Evolutionary conservation across 1,284 basidiomycete species (phyloP), one percentile per base, ranked within the genome.

Genomic region (Marasmius sp.): DNA sequence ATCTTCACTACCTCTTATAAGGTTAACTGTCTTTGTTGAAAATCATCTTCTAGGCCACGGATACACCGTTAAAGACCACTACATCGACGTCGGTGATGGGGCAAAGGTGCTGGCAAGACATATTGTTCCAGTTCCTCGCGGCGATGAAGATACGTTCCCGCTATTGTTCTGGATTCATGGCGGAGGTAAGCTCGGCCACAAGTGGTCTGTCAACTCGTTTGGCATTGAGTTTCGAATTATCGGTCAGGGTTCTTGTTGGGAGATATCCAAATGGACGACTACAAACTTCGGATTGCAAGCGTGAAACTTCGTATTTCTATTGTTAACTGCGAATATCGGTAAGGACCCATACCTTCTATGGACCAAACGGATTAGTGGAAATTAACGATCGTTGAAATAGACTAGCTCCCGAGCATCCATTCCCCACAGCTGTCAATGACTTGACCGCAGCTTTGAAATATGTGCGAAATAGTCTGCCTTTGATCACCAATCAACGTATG

Each of bases 301-400:
- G 63, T 62, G 16, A 54, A 66, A 16, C 37, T 64, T 2, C 58
- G 59, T 11, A 22, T 66, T 41, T 45, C 59, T 1, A 58, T 61
- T 18, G 61, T 64, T 9, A 66, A 66, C 56, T 61, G 61, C 47
- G 65, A 59, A 6, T 66, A 66, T 54, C 59, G 65, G 62, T 66
- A 47, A 18, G 60, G 12, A 34, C 5, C 6, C 34, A 27, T 38
- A 16, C 27, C 36, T 34, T 33, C 4, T 4, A 11, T 20, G 33
- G n/a, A 36, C 16, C 8, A 11, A 38, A 37, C 16, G 14, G 12
- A 38, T 41, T 9, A 34, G 16, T 20, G 12, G 22, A 14, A 4
- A 12, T 18, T n/a, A n/a, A 27, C 2, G 27, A 27, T 5, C 27
- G 41, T n/a, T 54, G n/a, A 33, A 18, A 37, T 16, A 62, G 65